Evolutionary conservation across 1,139 yeast species (phyloP).

Genomic region (Nakaseomyces glabratus): DNA sequence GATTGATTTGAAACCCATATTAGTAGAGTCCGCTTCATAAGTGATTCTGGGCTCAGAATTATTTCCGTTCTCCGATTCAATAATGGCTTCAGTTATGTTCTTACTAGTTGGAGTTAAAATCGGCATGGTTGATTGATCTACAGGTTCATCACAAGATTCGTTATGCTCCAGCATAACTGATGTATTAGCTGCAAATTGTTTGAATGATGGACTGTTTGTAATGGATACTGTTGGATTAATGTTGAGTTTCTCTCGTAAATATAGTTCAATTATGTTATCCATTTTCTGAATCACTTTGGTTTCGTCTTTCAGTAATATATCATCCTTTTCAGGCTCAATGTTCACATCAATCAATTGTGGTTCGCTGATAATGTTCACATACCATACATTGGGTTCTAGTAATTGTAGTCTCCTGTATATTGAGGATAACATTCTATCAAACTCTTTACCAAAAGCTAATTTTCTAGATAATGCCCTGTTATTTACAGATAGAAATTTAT

Average conservation of each 20-base stretch:
- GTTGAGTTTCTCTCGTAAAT: conserved; percentile 6
- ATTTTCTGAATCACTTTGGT: conserved; percentile 13
- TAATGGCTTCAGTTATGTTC: no score
- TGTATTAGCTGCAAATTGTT: no score
- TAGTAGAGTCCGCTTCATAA: no score
- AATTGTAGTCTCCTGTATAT: conserved; percentile 21
- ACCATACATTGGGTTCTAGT: conserved; percentile 32
- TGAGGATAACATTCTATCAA: conserved; percentile 21
- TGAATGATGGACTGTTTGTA: not conserved
- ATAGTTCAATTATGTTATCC: conserved; percentile 3
- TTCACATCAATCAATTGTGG: conserved; percentile 32
- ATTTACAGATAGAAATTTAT: conserved; percentile 32
- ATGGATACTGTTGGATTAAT: not conserved
- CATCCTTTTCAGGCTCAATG: conserved; percentile 40
- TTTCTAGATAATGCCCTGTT: conserved; percentile 28
- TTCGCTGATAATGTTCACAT: conserved; percentile 16
- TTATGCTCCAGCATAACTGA: no score
- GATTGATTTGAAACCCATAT: no score
- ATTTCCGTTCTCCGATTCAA: no score
- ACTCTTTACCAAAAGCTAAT: conserved; percentile 28
- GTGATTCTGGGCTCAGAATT: no score
- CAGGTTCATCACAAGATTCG: no score
- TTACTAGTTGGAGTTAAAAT: no score
- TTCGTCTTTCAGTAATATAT: conserved; percentile 30
- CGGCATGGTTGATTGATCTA: no score